These are phyloP conservation scores for Coelastrella sp. DNA, from an alignment of 139 green algal species.

Conservation along the genomic window DNA sequence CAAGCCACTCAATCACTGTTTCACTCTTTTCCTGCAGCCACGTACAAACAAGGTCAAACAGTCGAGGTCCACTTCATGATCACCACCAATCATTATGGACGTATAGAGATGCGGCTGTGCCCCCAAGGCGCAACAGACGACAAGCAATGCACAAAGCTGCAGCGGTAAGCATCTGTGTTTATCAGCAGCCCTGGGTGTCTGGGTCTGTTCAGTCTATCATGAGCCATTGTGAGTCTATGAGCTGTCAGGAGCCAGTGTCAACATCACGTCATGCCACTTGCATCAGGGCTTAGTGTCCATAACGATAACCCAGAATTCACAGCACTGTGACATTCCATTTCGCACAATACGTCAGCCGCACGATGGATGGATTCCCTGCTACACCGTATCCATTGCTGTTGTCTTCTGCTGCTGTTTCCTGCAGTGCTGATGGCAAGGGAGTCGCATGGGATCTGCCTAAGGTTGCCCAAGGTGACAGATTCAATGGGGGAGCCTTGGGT, in stretches of 20 bases:
- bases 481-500: constrained; percentile 25
- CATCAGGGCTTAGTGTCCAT: too few species aligned
- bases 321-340: too few species aligned
- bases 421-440: constrained; percentile 45
- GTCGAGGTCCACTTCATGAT: constrained; percentile 50
- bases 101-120: constrained; percentile 50
- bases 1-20: not conserved
- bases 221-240: too few species aligned
- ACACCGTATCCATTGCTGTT: too few species aligned
- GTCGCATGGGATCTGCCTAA: constrained; percentile 23
- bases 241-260: too few species aligned
- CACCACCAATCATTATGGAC: constrained; percentile 63
- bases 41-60: constrained; percentile 42
- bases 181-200: not conserved
- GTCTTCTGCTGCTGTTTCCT: not conserved
- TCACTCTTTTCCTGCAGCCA: not conserved
- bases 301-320: too few species aligned
- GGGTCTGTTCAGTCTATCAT: not conserved
- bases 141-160: constrained; percentile 3
- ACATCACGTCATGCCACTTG: too few species aligned
- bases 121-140: not conserved
- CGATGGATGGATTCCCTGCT: too few species aligned
- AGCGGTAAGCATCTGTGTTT: constrained; percentile 20
- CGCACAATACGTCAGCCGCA: too few species aligned
- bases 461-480: constrained; percentile 18